Evolutionary conservation across 768 basidiomycete species (phyloP), one percentile per base, ranked within the genome.

Genomic region (Mycena floridula): DNA sequence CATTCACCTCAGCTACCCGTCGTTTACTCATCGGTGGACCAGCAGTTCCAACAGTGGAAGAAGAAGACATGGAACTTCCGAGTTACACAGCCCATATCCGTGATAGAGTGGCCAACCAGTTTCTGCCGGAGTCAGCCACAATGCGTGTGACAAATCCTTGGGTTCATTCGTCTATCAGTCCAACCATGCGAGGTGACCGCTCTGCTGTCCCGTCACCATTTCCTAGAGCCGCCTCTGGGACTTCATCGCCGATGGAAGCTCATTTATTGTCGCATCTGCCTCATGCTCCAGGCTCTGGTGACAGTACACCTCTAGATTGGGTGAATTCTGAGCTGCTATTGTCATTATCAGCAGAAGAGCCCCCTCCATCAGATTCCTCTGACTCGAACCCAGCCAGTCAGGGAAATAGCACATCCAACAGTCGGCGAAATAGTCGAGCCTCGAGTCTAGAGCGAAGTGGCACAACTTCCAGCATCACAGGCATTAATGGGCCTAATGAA

Each of bases 51-150:
- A 66, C 68, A 2, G 69, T 70, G 18, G 74, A 79, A 9, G 79
- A 76, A 25, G 85, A 83, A 30, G 78, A 78, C 28, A 60, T 77
- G 37, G 85, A 91, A 54, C 76, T 98, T 11, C 95, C 95, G 0
- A 89, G 86, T 49, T 98, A 98, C 63, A 74, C 72, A 16, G 80
- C 89, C 42, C 95, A 98, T 61, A 79, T 97, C 21, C 79, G 88
- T 32, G 95, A 98, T 59, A 78, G 95, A 27, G 82, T 97, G 35
- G 84, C 86, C 32, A 84, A 84, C 52, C 81, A 85, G 76, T 85
- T 71, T 50, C 60, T 87, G 3, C 74, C 82, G 0, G 83, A 83
- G 37, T 64, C 74, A 15, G 73, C 73, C n/a, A 77, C 76, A 1
- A 65, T 81, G 60, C 79, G 82, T 13, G 74, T 83, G 25, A 65